Percentiles rank a stretch among this genome's conserved stretches.
phyloP scores from a whole-genome alignment of 345 rosid genomes.

The Eucalyptus brandiana region DNA sequence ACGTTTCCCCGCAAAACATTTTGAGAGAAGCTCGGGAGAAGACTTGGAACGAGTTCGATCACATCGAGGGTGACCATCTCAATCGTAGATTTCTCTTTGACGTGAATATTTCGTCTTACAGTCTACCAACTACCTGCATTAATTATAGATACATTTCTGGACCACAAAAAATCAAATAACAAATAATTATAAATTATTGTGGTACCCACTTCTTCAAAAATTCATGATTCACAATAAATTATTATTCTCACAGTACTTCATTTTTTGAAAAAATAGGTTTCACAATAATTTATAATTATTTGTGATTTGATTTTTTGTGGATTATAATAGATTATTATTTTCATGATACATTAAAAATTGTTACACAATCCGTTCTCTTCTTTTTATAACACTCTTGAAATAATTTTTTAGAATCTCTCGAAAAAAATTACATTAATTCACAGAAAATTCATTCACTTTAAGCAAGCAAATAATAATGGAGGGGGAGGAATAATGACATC shows the following conservation, averaged over 20 bases:
- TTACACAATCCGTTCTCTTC: background rate
- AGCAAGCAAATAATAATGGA: background rate
- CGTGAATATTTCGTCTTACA: too few species aligned
- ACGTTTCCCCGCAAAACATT: background rate
- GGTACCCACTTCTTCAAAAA: too few species aligned
- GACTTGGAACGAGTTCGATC: background rate
- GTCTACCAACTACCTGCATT: too few species aligned
- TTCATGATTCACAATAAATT: too few species aligned
- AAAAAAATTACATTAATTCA: background rate
- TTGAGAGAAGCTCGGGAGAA: background rate
- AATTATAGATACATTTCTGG: too few species aligned
- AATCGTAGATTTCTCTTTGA: too few species aligned
- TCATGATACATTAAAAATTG: too few species aligned
- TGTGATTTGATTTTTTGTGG: rapidly evolving
- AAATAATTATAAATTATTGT: too few species aligned
- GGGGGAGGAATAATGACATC: background rate
- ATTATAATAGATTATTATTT: too few species aligned
- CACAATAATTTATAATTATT: too few species aligned
- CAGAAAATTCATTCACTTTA: too few species aligned
- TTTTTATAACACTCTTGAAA: background rate
- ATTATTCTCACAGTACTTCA: rapidly evolving
- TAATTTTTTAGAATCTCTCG: background rate
- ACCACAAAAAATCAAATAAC: too few species aligned
- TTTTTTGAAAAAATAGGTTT: rapidly evolving
- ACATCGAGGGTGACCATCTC: background rate